Percentiles rank a stretch among this genome's conserved stretches.
Evolutionary conservation across 1,284 basidiomycete species (phyloP).

Genomic region (Singerocomus inundabilis): DNA sequence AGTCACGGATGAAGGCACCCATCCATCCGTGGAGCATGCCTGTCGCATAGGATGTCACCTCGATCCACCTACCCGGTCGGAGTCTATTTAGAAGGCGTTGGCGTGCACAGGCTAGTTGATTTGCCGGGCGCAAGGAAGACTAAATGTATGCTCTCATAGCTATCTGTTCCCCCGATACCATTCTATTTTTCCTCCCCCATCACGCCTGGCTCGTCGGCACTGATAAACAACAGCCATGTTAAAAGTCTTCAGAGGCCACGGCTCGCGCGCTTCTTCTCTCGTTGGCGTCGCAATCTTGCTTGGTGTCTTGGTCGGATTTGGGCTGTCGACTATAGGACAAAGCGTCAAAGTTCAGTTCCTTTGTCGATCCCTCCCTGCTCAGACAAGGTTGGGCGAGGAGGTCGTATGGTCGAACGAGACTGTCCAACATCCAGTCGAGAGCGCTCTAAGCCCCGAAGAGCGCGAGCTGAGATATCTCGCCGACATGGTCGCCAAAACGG

Average conservation of each 20-base stretch:
- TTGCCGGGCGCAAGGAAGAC: too few relatives aligned
- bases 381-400: conserved; percentile 16
- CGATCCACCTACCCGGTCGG: too few relatives aligned
- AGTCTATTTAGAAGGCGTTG: too few relatives aligned
- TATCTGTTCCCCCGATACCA: too few relatives aligned
- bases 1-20: too few relatives aligned
- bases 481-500: conserved; percentile 28
- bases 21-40: too few relatives aligned
- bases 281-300: conserved; percentile 21
- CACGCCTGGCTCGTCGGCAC: background rate
- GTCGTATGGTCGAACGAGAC: conserved; percentile 18
- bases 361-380: conserved; percentile 14
- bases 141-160: too few relatives aligned
- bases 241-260: background rate
- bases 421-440: background rate
- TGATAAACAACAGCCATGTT: conserved; percentile 10
- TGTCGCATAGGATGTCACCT: too few relatives aligned
- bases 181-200: background rate
- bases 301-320: conserved; percentile 27
- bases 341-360: conserved; percentile 22
- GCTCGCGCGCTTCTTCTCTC: conserved; percentile 5
- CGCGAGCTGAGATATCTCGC: conserved; percentile 17
- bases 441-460: conserved; percentile 1
- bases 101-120: too few relatives aligned
- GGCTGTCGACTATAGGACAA: conserved; percentile 20